Evolutionary conservation across 768 basidiomycete genomes (phyloP), one percentile per base, ranked within the genome.

Genomic region (Rhodosporidiobolus sp.): DNA sequence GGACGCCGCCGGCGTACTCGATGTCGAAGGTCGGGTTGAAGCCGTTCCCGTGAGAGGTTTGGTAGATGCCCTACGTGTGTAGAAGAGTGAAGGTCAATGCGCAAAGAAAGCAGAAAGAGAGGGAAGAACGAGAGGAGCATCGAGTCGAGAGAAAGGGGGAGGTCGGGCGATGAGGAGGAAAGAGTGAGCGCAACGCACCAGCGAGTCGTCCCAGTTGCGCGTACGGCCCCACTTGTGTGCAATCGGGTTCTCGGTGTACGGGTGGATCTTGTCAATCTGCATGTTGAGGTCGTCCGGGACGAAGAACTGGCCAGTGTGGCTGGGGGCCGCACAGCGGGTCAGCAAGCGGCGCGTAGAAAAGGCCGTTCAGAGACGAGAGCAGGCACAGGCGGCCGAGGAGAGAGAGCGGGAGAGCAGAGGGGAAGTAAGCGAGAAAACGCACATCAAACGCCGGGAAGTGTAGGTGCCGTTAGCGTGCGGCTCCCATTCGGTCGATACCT

Each of bases 191-290:
- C n/a, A n/a, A n/a, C n/a, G n/a, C n/a, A n/a, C n/a, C 53, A 81
- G 77, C 71, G 78, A 79, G 75, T 81, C 80, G 57, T 28, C 72
- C 80, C 80, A 81, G 80, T 81, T 81, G 65, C 80, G 72, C 8
- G 80, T 81, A 34, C 80, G 77, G 24, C 79, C 79, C 74, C 79
- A 75, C 68, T 76, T 77, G 63, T 76, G 32, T 20, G 69, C 69
- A 74, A 81, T 78, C 34, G 79, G 79, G 76, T 80, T 80, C 52
- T 59, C 72, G 73, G 66, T 70, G 75, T 80, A 79, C 30, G 78
- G 79, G 62, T 28, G 49, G 56, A 77, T 60, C 66, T 80, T 81
- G 79, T 81, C 80, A 46, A 81, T 74, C 55, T 75, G 70, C 59
- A 70, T 63, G 78, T 81, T 81, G 65, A 81, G 55, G 43, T 75